Evolutionary conservation across 371 early-diverging fungal genomes (phyloP).

Genomic region (Blyttiomyces sp.): DNA sequence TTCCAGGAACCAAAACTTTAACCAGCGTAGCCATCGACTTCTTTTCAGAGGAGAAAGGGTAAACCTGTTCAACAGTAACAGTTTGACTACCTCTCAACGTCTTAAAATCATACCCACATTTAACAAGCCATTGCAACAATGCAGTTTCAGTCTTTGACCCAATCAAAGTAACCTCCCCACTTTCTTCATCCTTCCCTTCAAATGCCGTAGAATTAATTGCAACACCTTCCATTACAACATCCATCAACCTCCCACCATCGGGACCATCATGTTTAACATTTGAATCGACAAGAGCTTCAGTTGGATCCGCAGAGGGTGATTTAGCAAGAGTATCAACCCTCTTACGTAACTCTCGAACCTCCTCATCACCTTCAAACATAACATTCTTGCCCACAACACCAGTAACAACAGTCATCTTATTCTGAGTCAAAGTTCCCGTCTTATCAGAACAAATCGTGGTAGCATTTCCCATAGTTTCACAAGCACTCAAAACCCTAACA

Average conservation of each 20-base stretch:
- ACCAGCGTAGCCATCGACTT: conserved; percentile 84
- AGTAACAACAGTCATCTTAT: conserved; percentile 81
- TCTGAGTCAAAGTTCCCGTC: conserved; percentile 94
- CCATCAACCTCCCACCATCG: conserved; percentile 10
- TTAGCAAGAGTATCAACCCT: background rate
- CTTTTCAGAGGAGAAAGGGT: conserved; percentile 76
- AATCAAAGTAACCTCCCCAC: conserved; percentile 64
- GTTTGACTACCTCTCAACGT: conserved; percentile 41
- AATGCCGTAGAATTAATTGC: conserved; percentile 85
- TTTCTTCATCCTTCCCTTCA: conserved; percentile 59
- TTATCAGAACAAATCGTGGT: conserved; percentile 96
- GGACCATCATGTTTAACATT: background rate
- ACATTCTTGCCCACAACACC: conserved; percentile 23
- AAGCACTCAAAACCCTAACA: conserved; percentile 22
- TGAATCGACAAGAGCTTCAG: too few relatives aligned
- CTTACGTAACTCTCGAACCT: background rate
- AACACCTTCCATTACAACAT: conserved; percentile 50
- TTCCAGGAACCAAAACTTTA: background rate
- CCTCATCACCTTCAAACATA: conserved; percentile 19
- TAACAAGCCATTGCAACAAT: conserved; percentile 58
- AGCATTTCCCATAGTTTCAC: conserved; percentile 81
- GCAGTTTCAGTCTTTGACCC: conserved; percentile 90
- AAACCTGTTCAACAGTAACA: conserved; percentile 53
- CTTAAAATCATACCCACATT: conserved; percentile 53
- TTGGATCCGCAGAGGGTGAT: background rate